Evolutionary conservation across 805 yeast genomes (phyloP).

Genomic region (Blastobotrys parvus): DNA sequence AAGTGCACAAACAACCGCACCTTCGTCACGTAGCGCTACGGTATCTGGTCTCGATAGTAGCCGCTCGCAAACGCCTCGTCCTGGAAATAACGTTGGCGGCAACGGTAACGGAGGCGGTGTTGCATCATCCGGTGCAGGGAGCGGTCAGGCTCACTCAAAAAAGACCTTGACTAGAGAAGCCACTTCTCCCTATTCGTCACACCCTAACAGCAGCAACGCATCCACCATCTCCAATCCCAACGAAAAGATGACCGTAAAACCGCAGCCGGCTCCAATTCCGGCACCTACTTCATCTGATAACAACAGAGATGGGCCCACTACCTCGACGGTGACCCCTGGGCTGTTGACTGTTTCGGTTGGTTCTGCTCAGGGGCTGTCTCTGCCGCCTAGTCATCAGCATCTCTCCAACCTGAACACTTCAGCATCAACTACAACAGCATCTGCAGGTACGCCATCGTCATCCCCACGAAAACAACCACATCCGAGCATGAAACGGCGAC

Average conservation of each 20-base stretch:
- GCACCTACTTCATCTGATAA: background rate
- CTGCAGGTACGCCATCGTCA: background rate
- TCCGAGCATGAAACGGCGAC: conserved; percentile 15
- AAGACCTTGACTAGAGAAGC: no score
- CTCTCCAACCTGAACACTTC: no score
- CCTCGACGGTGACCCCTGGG: conserved; percentile 45
- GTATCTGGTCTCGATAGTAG: no score
- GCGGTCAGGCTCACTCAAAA: no score
- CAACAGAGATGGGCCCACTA: background rate
- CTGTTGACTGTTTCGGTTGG: conserved; percentile 70
- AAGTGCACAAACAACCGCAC: background rate
- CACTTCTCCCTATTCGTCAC: no score
- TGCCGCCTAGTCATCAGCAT: conserved; percentile 47
- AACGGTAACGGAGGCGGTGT: no score
- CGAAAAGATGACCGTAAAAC: no score
- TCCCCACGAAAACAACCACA: conserved; percentile 7
- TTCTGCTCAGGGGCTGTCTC: conserved; percentile 53
- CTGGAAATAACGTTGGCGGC: no score
- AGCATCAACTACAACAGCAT: background rate
- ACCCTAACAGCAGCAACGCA: no score
- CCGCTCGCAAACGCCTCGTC: no score
- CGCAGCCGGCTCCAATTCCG: background rate
- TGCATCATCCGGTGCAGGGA: no score
- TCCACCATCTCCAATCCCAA: no score
- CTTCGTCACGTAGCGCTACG: background rate